phyloP scores from a whole-genome alignment of 768 basidiomycete species.

The Boletus reticuloceps region DNA sequence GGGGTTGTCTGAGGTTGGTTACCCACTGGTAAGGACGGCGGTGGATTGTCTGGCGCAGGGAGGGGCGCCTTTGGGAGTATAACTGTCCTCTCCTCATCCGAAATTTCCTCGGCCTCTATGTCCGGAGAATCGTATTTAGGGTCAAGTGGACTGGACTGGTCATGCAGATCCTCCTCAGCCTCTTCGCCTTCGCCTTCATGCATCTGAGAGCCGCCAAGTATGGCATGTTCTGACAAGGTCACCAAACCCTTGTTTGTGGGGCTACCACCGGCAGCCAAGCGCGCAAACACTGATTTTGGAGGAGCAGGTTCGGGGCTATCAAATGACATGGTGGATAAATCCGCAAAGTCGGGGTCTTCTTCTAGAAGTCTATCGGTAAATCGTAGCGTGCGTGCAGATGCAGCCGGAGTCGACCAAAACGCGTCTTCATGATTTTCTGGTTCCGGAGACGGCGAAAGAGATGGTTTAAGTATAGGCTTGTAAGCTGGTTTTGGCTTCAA shows the following conservation, averaged over 20 bases:
- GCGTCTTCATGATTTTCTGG: conserved; percentile 48
- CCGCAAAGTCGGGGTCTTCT: conserved; percentile 58
- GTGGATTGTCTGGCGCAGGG: background rate
- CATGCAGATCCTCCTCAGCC: conserved; percentile 5
- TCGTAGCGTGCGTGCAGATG: conserved; percentile 52
- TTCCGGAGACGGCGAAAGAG: conserved; percentile 19
- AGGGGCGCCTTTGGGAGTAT: conserved; percentile 24
- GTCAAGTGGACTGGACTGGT: conserved; percentile 13
- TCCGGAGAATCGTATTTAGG: background rate
- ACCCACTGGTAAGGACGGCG: background rate
- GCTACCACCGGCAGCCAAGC: conserved; percentile 13
- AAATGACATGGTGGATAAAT: conserved; percentile 47
- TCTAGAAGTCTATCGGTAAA: conserved; percentile 64
- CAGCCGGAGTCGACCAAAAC: conserved; percentile 62
- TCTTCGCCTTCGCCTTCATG: conserved; percentile 2
- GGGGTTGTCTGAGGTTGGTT: conserved; percentile 2
- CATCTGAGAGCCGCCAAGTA: conserved; percentile 5
- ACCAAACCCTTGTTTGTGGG: conserved; percentile 5
- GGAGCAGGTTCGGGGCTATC: conserved; percentile 40
- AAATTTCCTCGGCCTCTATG: conserved; percentile 8
- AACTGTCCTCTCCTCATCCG: conserved; percentile 32
- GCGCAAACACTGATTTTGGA: conserved; percentile 29
- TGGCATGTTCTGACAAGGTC: background rate
- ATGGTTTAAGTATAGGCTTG: conserved; percentile 12
- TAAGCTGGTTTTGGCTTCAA: conserved; percentile 9